phyloP scores from a whole-genome alignment of 2,329 filamentous ascomycete species.

The Pseudogymnoascus sp. region DNA sequence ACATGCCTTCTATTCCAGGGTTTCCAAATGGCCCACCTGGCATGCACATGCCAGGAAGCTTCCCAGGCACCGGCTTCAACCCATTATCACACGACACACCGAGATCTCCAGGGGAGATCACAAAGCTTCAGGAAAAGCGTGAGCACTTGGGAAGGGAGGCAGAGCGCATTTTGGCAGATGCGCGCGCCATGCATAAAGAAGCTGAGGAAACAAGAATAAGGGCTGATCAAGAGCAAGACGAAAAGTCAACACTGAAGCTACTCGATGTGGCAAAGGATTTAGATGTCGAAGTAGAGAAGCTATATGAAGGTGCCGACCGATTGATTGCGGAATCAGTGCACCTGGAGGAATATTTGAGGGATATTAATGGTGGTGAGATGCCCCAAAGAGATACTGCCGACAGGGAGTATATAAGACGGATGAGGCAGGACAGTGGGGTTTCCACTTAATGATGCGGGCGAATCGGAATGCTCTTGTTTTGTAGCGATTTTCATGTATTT shows the following conservation, averaged over 20 bases:
- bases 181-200: neutral
- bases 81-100: neutral
- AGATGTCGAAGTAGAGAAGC: neutral
- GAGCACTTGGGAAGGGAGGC: neutral
- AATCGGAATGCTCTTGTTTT: neutral
- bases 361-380: neutral
- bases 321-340: neutral
- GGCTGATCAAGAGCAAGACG: neutral
- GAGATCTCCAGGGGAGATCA: neutral
- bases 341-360: neutral
- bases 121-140: neutral
- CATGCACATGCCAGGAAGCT: neutral
- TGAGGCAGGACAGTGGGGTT: neutral
- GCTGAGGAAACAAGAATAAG: neutral
- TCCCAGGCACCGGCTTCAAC: neutral
- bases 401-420: neutral
- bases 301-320: neutral
- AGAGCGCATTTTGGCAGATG: neutral
- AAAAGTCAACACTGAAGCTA: neutral
- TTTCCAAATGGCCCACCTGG: neutral
- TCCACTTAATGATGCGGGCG: neutral
- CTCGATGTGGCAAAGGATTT: neutral
- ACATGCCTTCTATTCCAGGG: neutral
- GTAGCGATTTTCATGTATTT: neutral
- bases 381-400: neutral